Evolutionary conservation across 768 basidiomycete species (phyloP).

Genomic region (Megacollybia marginata): DNA sequence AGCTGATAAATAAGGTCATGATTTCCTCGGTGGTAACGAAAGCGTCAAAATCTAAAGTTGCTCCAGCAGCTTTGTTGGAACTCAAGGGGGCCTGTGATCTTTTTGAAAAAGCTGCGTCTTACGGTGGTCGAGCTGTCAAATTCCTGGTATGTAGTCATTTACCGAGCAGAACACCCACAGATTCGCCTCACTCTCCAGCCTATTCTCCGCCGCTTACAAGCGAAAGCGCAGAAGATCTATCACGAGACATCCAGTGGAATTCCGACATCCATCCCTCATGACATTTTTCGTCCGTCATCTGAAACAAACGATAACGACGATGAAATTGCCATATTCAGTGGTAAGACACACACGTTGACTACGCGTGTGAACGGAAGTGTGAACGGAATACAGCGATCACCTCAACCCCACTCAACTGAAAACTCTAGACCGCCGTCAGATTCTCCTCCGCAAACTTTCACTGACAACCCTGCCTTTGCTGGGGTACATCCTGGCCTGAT

Average conservation of each 20-base stretch:
- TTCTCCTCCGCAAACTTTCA: slow-evolving; percentile 23
- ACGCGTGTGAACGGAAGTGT: slow-evolving; percentile 27
- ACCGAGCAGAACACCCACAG: too few relatives aligned
- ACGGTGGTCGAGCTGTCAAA: slow-evolving; percentile 63
- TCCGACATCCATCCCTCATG: slow-evolving; percentile 36
- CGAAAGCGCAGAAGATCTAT: slow-evolving; percentile 51
- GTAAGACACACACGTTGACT: slow-evolving; percentile 59
- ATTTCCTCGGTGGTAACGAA: slow-evolving; percentile 72
- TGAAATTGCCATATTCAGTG: slow-evolving; percentile 69
- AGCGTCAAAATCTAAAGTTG: slow-evolving; percentile 58
- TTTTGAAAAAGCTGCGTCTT: slow-evolving; percentile 52
- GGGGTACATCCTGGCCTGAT: slow-evolving; percentile 50
- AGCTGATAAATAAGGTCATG: slow-evolving; percentile 47
- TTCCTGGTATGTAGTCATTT: slow-evolving; percentile 44
- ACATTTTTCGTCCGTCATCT: slow-evolving; percentile 52
- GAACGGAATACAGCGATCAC: not conserved
- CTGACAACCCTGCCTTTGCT: slow-evolving; percentile 33
- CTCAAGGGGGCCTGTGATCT: slow-evolving; percentile 55
- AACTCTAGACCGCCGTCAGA: slow-evolving; percentile 20
- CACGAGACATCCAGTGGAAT: slow-evolving; percentile 40
- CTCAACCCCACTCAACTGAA: not conserved
- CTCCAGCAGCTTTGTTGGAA: slow-evolving; percentile 62
- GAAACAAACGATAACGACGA: slow-evolving; percentile 42
- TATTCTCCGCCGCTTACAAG: slow-evolving; percentile 51
- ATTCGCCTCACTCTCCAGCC: slow-evolving; percentile 41